A percentile compares a stretch with the other conserved stretches of the same genome.
These are phyloP conservation scores for Melanomma pulvis-pyrius DNA, from an alignment of 495 filamentous ascomycete genomes.

Conservation along the genomic window DNA sequence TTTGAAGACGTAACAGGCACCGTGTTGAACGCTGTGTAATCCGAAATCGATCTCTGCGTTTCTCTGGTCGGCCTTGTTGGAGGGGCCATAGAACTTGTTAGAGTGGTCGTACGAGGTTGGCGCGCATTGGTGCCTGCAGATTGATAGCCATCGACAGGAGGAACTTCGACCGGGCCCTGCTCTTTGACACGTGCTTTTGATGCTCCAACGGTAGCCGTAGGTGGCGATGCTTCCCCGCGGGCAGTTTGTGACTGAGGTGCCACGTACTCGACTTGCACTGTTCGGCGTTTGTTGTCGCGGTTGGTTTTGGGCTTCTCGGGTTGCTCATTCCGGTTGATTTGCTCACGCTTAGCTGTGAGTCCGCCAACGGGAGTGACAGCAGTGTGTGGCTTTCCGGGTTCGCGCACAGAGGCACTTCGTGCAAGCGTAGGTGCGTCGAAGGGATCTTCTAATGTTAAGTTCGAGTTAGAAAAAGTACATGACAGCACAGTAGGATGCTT, in stretches of 20 bases:
- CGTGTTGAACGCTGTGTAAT: constrained; percentile 55
- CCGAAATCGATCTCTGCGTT: constrained; percentile 59
- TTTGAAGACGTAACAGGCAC: constrained; percentile 52
- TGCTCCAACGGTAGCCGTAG: constrained; percentile 43
- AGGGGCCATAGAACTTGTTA: constrained; percentile 51
- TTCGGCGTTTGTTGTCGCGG: constrained; percentile 86
- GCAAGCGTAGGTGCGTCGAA: constrained; percentile 68
- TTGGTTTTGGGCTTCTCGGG: constrained; percentile 62
- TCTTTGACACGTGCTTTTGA: constrained; percentile 55
- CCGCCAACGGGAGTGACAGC: constrained; percentile 62
- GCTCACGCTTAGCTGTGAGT: constrained; percentile 73
- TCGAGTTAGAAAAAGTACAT: constrained; percentile 43
- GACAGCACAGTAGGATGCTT: constrained; percentile 44
- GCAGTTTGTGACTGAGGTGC: constrained; percentile 81
- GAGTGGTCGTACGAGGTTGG: constrained; percentile 51
- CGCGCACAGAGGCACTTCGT: constrained; percentile 89
- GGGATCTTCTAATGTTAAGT: constrained; percentile 49
- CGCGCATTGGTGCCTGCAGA: constrained; percentile 43
- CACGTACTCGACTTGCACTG: constrained; percentile 98
- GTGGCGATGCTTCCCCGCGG: constrained; percentile 58
- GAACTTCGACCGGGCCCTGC: constrained; percentile 54
- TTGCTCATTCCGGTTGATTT: constrained; percentile 69
- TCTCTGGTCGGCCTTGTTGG: constrained; percentile 54
- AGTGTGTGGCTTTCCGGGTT: constrained; percentile 72
- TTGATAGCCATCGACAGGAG: constrained; percentile 33